phyloP scores from a whole-genome alignment of 495 filamentous ascomycete species.

The Lasiosphaeria miniovina region DNA sequence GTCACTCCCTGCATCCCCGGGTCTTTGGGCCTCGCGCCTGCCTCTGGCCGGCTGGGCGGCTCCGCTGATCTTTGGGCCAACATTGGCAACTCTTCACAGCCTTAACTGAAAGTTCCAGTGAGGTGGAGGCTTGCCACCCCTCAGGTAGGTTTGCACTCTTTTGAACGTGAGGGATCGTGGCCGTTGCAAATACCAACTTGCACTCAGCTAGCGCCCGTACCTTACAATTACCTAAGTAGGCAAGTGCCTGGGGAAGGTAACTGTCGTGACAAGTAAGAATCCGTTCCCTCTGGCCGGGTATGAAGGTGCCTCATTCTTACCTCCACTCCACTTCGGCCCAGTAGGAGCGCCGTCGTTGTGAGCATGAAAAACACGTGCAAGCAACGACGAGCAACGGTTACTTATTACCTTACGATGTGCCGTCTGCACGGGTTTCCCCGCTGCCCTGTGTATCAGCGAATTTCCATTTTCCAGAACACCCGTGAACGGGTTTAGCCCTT shows the following conservation, averaged over 20 bases:
- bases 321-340: background rate
- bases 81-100: background rate
- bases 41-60: background rate
- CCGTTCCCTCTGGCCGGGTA: background rate
- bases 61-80: background rate
- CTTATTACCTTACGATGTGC: too few species aligned
- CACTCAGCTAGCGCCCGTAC: too few species aligned
- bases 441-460: background rate
- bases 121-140: too few species aligned
- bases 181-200: too few species aligned
- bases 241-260: too few species aligned
- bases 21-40: conserved; percentile 18
- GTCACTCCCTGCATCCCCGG: conserved; percentile 21
- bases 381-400: background rate
- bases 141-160: too few species aligned
- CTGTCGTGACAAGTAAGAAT: too few species aligned
- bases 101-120: too few species aligned
- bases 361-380: conserved; percentile 2
- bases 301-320: background rate
- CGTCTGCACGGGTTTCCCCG: background rate
- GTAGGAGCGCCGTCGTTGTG: background rate
- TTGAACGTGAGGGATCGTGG: too few species aligned
- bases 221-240: too few species aligned
- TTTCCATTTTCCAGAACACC: too few species aligned
- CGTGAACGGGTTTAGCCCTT: too few species aligned